A percentile compares a stretch with the other conserved stretches of the same genome.
phyloP scores from a whole-genome alignment of 2,329 filamentous ascomycete genomes.

The Colletotrichum orchidophilum region DNA sequence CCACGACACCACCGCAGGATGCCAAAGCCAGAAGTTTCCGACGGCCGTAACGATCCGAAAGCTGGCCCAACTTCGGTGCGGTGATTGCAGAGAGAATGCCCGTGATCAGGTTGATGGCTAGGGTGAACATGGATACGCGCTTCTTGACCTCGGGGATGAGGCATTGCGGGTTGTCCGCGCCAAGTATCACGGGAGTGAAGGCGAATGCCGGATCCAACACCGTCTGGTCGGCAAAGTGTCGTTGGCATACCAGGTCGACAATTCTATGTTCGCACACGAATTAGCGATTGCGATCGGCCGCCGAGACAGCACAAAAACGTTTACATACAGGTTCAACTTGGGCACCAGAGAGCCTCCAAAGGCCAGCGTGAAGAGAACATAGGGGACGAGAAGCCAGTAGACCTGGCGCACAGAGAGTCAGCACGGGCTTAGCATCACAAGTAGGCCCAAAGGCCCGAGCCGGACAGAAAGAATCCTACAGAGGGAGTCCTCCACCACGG shows the following conservation, averaged over 20 bases:
- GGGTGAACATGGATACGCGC: conserved; percentile 79
- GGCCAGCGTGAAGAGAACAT: conserved; percentile 82
- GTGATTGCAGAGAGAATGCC: conserved; percentile 83
- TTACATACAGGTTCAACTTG: conserved; percentile 77
- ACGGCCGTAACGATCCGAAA: conserved; percentile 89
- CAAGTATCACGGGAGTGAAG: conserved; percentile 72
- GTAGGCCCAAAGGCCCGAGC: neutral
- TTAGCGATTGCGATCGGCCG: conserved; percentile 13
- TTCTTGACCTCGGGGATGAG: conserved; percentile 81
- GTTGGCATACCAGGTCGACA: conserved; percentile 81
- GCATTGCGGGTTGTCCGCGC: conserved; percentile 81
- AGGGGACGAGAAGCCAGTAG: conserved; percentile 84
- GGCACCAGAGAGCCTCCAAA: conserved; percentile 89
- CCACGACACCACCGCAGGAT: conserved; percentile 77
- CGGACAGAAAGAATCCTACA: conserved; percentile 49
- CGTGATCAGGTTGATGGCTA: conserved; percentile 77
- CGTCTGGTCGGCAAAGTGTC: conserved; percentile 79
- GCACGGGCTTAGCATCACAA: conserved; percentile 2
- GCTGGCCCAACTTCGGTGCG: conserved; percentile 82
- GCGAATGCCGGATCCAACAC: conserved; percentile 66
- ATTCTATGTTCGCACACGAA: conserved; percentile 57
- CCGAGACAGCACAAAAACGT: neutral
- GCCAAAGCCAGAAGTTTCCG: conserved; percentile 77
- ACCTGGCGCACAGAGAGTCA: conserved; percentile 60
- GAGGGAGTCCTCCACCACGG: conserved; percentile 73